Conservation (phyloP, 805 yeast species). For the Lipomyces starkeyi region DNA sequence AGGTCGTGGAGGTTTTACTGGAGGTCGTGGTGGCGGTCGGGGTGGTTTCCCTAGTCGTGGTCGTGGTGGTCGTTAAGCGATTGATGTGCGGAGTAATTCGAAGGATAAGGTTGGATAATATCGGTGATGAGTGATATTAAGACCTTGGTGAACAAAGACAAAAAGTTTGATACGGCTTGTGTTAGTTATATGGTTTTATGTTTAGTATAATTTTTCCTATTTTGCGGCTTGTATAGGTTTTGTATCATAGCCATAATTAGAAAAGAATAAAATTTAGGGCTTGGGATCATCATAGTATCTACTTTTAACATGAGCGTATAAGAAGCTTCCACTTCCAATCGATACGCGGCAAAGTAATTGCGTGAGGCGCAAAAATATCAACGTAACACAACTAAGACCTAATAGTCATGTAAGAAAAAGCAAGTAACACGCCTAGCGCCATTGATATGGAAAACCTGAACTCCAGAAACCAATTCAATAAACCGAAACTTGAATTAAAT, state of each 20-base stretch:
- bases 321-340: background rate
- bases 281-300: background rate
- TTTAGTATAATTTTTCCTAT: too few species aligned
- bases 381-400: background rate
- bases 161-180: background rate
- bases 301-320: background rate
- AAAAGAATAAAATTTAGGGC: background rate
- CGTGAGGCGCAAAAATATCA: background rate
- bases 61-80: slow-evolving; percentile 23
- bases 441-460: background rate
- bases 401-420: background rate
- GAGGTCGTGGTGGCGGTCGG: slow-evolving; percentile 44
- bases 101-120: background rate
- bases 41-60: slow-evolving; percentile 40
- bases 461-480: background rate
- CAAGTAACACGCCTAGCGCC: background rate
- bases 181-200: background rate
- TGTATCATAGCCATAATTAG: background rate
- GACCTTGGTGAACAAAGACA: background rate
- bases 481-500: background rate
- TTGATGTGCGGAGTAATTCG: background rate
- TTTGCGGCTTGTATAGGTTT: background rate
- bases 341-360: background rate
- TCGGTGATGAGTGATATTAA: background rate
- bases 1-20: slow-evolving; percentile 46